Conservation (phyloP, 2,329 filamentous ascomycete species). For the Amauroascus verrucosus region DNA sequence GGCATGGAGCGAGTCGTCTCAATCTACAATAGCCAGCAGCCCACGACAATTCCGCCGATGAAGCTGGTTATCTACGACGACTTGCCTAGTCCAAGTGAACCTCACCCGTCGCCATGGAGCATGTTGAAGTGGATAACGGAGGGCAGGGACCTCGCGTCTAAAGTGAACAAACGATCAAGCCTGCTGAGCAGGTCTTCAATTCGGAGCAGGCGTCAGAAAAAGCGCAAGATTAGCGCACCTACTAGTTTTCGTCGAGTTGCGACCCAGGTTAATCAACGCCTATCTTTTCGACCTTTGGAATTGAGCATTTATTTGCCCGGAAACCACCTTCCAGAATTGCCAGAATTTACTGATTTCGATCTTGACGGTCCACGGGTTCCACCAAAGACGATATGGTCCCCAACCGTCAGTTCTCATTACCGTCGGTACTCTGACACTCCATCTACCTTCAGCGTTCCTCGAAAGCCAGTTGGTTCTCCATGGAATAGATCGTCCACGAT, state of each 20-base stretch:
- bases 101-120: slow-evolving; percentile 26
- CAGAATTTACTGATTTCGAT: slow-evolving; percentile 34
- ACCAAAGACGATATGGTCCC: slow-evolving; percentile 25
- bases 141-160: slow-evolving; percentile 29
- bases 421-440: slow-evolving; percentile 14
- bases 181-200: slow-evolving; percentile 29
- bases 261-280: slow-evolving; percentile 12
- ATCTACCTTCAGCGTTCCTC: slow-evolving; percentile 25
- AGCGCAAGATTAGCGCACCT: slow-evolving; percentile 35
- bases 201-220: slow-evolving; percentile 22
- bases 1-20: slow-evolving; percentile 34
- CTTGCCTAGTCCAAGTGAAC: slow-evolving; percentile 27
- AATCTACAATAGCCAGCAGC: slow-evolving; percentile 39
- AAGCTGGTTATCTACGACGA: slow-evolving; percentile 36
- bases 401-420: slow-evolving; percentile 14
- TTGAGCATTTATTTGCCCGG: slow-evolving; percentile 39
- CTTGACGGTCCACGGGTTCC: slow-evolving; percentile 28
- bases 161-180: slow-evolving; percentile 35
- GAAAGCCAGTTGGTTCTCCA: slow-evolving; percentile 24
- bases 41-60: slow-evolving; percentile 39
- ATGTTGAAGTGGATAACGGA: slow-evolving; percentile 34
- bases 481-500: slow-evolving; percentile 1
- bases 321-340: slow-evolving; percentile 37
- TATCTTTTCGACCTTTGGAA: slow-evolving; percentile 35
- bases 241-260: slow-evolving; percentile 32